These are phyloP conservation scores for Rhizopus stolonifer DNA, from an alignment of 371 early-diverging fungal genomes.

Conservation along the genomic window DNA sequence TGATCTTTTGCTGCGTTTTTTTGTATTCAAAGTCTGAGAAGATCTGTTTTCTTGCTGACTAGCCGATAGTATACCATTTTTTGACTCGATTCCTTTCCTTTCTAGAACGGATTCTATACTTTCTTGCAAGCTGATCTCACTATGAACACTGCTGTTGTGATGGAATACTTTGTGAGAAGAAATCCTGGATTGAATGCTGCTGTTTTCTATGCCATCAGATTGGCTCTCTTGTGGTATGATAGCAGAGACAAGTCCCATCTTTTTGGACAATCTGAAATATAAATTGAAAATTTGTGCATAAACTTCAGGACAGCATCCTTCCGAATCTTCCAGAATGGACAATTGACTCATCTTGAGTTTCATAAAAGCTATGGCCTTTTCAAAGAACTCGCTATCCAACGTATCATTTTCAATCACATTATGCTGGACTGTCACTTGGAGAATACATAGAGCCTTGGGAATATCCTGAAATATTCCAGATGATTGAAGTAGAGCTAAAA, in stretches of 20 bases:
- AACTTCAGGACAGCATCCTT: constrained; percentile 47
- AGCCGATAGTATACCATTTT: no score
- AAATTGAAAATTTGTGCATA: constrained; percentile 62
- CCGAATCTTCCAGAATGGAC: constrained; percentile 25
- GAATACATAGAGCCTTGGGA: constrained; percentile 63
- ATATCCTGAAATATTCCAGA: constrained; percentile 35
- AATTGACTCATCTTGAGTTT: constrained; percentile 27
- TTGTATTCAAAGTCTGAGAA: background rate
- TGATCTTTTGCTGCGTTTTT: constrained; percentile 6
- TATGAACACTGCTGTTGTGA: background rate
- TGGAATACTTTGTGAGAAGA: background rate
- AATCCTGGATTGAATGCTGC: background rate
- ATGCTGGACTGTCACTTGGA: constrained; percentile 63
- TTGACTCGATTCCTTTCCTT: background rate
- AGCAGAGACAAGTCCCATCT: background rate
- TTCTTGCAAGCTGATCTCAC: constrained; percentile 3
- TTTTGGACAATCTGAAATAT: constrained; percentile 56
- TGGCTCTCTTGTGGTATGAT: background rate
- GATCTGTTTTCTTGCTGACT: no score
- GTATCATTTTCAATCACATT: constrained; percentile 24
- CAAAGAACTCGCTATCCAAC: constrained; percentile 20
- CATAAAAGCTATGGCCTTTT: constrained; percentile 26
- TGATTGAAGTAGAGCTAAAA: constrained; percentile 77
- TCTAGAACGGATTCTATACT: constrained; percentile 6
- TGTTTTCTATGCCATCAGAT: background rate